Conservation (phyloP, 108 stramenopile species). For the Nannochloropsis gaditana region DNA sequence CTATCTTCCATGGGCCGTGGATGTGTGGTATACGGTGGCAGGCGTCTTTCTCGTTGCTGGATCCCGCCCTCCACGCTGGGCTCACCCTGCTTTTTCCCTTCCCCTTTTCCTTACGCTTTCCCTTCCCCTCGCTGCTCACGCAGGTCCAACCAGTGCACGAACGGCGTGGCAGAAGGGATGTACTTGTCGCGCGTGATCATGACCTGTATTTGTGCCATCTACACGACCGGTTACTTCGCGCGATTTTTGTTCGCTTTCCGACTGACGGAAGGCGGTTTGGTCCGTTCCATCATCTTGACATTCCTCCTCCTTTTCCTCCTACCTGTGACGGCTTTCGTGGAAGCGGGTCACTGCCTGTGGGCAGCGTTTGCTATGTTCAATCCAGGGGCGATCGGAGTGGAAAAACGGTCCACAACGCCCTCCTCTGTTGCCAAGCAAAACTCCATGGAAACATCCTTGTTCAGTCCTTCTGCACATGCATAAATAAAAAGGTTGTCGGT, state of each 20-base stretch:
- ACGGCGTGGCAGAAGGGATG: not conserved
- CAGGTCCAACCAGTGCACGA: slow-evolving; percentile 15
- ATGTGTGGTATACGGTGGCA: no score
- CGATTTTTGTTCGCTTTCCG: not conserved
- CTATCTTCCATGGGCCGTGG: no score
- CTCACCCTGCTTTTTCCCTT: not conserved
- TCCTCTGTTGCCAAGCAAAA: not conserved
- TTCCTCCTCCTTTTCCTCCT: slow-evolving; percentile 14
- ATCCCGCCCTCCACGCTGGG: not conserved
- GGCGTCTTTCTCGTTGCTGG: not conserved
- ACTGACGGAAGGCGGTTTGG: not conserved
- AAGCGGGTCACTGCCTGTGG: not conserved
- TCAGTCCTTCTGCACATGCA: not conserved
- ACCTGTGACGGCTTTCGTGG: not conserved
- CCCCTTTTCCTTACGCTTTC: not conserved
- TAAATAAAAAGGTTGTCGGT: not conserved
- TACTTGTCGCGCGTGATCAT: not conserved
- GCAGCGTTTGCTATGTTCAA: not conserved
- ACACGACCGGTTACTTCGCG: not conserved
- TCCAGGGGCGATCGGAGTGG: not conserved
- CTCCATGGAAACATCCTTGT: not conserved
- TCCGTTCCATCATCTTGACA: not conserved
- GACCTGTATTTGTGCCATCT: not conserved
- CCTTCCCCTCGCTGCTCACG: not conserved
- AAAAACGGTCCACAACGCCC: not conserved